phyloP scores from a whole-genome alignment of 495 filamentous ascomycete species.

The Penicillium robsamsonii region DNA sequence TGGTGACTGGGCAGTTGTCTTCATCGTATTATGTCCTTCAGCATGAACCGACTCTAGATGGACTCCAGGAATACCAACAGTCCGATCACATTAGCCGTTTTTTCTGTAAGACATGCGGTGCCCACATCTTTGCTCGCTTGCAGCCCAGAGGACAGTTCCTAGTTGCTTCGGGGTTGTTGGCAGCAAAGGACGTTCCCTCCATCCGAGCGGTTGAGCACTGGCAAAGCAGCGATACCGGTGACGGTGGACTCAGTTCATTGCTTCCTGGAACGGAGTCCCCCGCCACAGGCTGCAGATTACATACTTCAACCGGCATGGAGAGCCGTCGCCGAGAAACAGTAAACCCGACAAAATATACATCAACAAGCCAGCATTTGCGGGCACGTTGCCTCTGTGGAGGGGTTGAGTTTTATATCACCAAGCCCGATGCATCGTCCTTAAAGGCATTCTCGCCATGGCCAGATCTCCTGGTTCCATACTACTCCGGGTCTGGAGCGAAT shows the following conservation, averaged over 20 bases:
- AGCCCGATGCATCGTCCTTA: conserved; percentile 40
- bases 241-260: conserved; percentile 58
- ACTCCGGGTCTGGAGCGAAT: conserved; percentile 38
- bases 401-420: conserved; percentile 44
- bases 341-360: background rate
- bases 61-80: conserved; percentile 48
- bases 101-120: conserved; percentile 69
- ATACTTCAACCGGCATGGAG: conserved; percentile 19
- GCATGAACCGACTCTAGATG: conserved; percentile 29
- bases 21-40: conserved; percentile 50
- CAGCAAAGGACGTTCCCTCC: conserved; percentile 32
- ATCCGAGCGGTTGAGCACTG: conserved; percentile 47
- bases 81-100: conserved; percentile 52
- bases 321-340: conserved; percentile 5
- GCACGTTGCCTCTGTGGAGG: conserved; percentile 45
- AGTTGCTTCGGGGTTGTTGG: conserved; percentile 43
- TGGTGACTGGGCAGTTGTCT: conserved; percentile 56
- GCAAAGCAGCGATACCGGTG: conserved; percentile 48
- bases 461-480: conserved; percentile 52
- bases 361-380: conserved; percentile 23
- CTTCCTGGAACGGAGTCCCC: conserved; percentile 29
- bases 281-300: conserved; percentile 20
- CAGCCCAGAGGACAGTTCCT: conserved; percentile 34
- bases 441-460: conserved; percentile 48
- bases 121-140: conserved; percentile 53